Base-by-base conservation (phyloP, 2,329 filamentous ascomycete genomes). In the Fusarium humuli region DNA sequence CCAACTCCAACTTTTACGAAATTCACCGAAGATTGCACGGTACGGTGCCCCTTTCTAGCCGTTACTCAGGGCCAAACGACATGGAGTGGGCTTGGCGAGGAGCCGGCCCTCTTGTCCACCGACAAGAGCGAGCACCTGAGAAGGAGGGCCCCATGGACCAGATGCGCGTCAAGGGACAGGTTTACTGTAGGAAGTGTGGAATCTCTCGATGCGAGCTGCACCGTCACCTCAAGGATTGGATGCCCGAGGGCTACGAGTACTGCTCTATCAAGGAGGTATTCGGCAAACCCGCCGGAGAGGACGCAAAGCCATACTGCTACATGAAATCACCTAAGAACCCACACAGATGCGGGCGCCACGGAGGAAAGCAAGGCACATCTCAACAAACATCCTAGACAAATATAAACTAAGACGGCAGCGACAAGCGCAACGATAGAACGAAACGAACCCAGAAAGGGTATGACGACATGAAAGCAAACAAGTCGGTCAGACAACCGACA, bases 21-120 rank as follows among this genome's bases (percentile, higher is more conserved):
- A 87, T 90, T 72, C 87, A 89, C 77, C 82, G 83, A 27, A 83
- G 83, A 57, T 82, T 88, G 78, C 84, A 88, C 76, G 86, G 85
- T 56, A 81, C 77, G 10, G 84, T 90, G n/a, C 81, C 87, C 12
- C 83, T 91, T 18, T 85, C 84, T 20, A 83, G 84, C 48, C 84
- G 88, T 16, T 88, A 89, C 47, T 77, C 82, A 9, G 88, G 88
- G 1, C 88, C 88, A 57, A 90, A 90, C 77, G 84, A 88, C 69
- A 83, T 89, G 75, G 88, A 91, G 75, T 88, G 86, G 83, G 88
- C 88, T 46, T 91, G 88, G 87, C 85, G 87, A 67, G 80, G 86
- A 53, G 86, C 87, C 5, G 83, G 84, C 2, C 81, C 81, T 14
- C 80, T 85, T 42, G 71, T 83, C 48, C 76, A 77, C 61, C 67